Conservation (phyloP, 108 stramenopile genomes). For the Pseudonitzschia pungens region DNA sequence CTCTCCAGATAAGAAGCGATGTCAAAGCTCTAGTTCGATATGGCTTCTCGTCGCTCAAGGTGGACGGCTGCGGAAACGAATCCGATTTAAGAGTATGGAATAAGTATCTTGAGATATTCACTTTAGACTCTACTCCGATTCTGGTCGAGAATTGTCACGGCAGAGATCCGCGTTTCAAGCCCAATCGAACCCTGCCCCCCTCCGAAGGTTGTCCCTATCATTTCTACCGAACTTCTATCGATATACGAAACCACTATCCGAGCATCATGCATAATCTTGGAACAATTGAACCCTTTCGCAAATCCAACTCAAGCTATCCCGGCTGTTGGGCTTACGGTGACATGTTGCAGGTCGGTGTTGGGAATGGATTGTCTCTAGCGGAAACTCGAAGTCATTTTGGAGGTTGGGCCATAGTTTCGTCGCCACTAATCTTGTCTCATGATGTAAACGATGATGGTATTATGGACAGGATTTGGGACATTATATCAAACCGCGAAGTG, state of each 20-base stretch:
- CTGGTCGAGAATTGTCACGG: slow-evolving; percentile 50
- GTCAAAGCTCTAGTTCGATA: slow-evolving; percentile 40
- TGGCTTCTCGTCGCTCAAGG: slow-evolving; percentile 40
- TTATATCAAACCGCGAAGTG: slow-evolving; percentile 38
- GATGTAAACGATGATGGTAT: slow-evolving; percentile 38
- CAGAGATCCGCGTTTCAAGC: slow-evolving; percentile 9
- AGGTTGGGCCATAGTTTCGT: slow-evolving; percentile 42
- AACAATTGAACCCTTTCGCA: slow-evolving; percentile 25
- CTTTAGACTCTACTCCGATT: slow-evolving; percentile 20
- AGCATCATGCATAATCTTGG: slow-evolving; percentile 37
- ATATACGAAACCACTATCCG: slow-evolving; percentile 32
- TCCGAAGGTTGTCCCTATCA: slow-evolving; percentile 37
- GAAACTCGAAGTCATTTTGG: slow-evolving; percentile 49
- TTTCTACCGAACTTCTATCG: slow-evolving; percentile 38
- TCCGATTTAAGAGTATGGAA: slow-evolving; percentile 23
- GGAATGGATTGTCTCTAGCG: slow-evolving; percentile 13
- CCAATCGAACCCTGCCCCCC: slow-evolving; percentile 6
- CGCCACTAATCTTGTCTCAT: slow-evolving; percentile 40
- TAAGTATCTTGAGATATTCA: slow-evolving; percentile 15
- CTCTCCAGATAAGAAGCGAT: slow-evolving; percentile 25
- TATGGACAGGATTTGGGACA: slow-evolving; percentile 36
- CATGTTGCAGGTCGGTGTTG: slow-evolving; percentile 49
- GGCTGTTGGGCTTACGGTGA: slow-evolving; percentile 58
- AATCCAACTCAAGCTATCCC: slow-evolving; percentile 28
- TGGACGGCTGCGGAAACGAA: slow-evolving; percentile 45